phyloP scores from a whole-genome alignment of 257 asterid species.

The Lantana camara region DNA sequence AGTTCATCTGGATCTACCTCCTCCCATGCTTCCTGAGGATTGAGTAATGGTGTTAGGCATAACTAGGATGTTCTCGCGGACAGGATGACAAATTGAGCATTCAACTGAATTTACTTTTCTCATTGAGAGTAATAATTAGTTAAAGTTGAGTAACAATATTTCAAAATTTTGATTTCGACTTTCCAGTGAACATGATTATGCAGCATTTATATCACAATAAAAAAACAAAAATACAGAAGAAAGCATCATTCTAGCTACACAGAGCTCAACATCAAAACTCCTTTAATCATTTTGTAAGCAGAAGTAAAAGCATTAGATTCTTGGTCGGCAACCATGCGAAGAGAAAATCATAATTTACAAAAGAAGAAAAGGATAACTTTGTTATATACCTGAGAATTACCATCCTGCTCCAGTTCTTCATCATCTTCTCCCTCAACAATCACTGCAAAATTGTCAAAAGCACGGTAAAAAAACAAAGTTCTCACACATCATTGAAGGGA shows the following conservation, averaged over 20 bases:
- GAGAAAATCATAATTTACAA: too few species aligned
- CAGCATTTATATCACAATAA: not conserved
- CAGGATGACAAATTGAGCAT: not conserved
- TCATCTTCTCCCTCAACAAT: conserved; percentile 54
- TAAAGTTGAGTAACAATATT: not conserved
- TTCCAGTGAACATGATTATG: not conserved
- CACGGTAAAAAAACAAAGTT: conserved; percentile 21
- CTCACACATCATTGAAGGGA: not conserved
- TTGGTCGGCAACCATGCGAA: not conserved
- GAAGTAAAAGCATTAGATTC: not conserved
- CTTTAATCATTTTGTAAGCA: too few species aligned
- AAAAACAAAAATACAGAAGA: not conserved
- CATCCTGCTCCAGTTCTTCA: conserved; percentile 60
- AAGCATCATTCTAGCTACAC: not conserved
- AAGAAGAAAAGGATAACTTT: conserved; percentile 1
- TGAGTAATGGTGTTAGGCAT: conserved; percentile 26
- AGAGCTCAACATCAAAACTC: too few species aligned
- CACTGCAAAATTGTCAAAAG: conserved; percentile 34
- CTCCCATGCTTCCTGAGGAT: conserved; percentile 80
- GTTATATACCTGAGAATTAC: conserved; percentile 61
- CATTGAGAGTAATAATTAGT: not conserved
- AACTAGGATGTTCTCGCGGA: too few species aligned
- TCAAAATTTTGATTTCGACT: not conserved
- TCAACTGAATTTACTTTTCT: not conserved
- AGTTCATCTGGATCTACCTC: conserved; percentile 95